phyloP scores from a whole-genome alignment of 768 basidiomycete species.

The Boletales sp. region DNA sequence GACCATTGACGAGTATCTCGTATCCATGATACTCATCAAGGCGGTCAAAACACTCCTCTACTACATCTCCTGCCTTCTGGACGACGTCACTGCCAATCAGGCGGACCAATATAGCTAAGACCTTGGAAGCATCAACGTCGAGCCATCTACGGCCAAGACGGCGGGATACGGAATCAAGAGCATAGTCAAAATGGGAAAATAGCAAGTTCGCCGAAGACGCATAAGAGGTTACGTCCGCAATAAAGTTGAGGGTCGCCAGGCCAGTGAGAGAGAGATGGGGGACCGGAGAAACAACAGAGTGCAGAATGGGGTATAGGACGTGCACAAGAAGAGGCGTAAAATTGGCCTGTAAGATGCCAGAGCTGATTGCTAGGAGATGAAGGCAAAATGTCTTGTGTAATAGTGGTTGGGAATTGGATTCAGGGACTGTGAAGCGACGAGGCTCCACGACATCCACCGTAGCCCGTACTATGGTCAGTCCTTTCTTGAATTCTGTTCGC shows the following conservation, averaged over 20 bases:
- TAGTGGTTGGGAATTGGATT: slow-evolving; percentile 45
- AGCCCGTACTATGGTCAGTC: slow-evolving; percentile 60
- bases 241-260: slow-evolving; percentile 62
- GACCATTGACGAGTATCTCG: slow-evolving; percentile 75
- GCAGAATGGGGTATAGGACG: slow-evolving; percentile 80
- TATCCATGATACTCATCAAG: slow-evolving; percentile 97
- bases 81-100: slow-evolving; percentile 87
- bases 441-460: slow-evolving; percentile 48
- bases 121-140: slow-evolving; percentile 85
- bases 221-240: slow-evolving; percentile 76
- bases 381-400: slow-evolving; percentile 72
- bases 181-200: slow-evolving; percentile 95
- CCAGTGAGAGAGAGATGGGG: slow-evolving; percentile 74
- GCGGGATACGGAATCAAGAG: slow-evolving; percentile 85
- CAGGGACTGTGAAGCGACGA: slow-evolving; percentile 22
- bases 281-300: slow-evolving; percentile 73
- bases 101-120: slow-evolving; percentile 79
- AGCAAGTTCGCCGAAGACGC: slow-evolving; percentile 88
- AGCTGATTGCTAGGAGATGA: slow-evolving; percentile 66
- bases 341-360: slow-evolving; percentile 67
- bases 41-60: slow-evolving; percentile 96
- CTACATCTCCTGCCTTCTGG: slow-evolving; percentile 86
- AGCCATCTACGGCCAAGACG: slow-evolving; percentile 77
- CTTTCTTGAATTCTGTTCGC: slow-evolving; percentile 61
- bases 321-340: slow-evolving; percentile 76